Conservation (phyloP, 768 basidiomycete genomes). For the Tubosaeta brunneosetosa region DNA sequence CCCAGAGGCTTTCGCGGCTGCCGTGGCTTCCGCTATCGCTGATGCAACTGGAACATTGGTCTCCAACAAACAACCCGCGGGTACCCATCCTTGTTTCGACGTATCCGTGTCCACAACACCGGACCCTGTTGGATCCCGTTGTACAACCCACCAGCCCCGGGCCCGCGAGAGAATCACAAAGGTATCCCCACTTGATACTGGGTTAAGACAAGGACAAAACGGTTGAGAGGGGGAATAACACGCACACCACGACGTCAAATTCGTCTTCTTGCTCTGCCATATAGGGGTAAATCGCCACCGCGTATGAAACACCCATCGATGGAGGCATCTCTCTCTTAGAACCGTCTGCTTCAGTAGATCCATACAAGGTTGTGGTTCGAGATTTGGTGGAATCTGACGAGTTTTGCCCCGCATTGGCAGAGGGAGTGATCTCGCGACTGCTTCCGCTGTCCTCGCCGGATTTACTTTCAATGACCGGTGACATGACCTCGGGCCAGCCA, state of each 20-base stretch:
- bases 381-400: slow-evolving; percentile 21
- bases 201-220: slow-evolving; percentile 3
- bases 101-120: slow-evolving; percentile 75
- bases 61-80: slow-evolving; percentile 93
- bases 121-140: slow-evolving; percentile 83
- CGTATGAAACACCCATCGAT: slow-evolving; percentile 72
- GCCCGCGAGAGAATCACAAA: slow-evolving; percentile 90
- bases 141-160: slow-evolving; percentile 99
- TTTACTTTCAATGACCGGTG: slow-evolving; percentile 50
- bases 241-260: slow-evolving; percentile 95
- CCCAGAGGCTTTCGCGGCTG: slow-evolving; percentile 47
- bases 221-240: slow-evolving; percentile 14
- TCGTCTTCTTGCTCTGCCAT: slow-evolving; percentile 98
- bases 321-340: slow-evolving; percentile 41
- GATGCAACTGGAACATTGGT: slow-evolving; percentile 87
- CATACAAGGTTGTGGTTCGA: slow-evolving; percentile 12
- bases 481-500: slow-evolving; percentile 72
- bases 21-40: slow-evolving; percentile 78
- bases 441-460: slow-evolving; percentile 40
- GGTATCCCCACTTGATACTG: slow-evolving; percentile 68
- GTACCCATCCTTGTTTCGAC: slow-evolving; percentile 92
- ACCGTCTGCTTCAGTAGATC: slow-evolving; percentile 31
- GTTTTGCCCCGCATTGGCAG: slow-evolving; percentile 28
- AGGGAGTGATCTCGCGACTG: slow-evolving; percentile 31
- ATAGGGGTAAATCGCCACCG: slow-evolving; percentile 97